Conservation (phyloP, 2,329 filamentous ascomycete species). For the Aotearoamyces nothofagi region DNA sequence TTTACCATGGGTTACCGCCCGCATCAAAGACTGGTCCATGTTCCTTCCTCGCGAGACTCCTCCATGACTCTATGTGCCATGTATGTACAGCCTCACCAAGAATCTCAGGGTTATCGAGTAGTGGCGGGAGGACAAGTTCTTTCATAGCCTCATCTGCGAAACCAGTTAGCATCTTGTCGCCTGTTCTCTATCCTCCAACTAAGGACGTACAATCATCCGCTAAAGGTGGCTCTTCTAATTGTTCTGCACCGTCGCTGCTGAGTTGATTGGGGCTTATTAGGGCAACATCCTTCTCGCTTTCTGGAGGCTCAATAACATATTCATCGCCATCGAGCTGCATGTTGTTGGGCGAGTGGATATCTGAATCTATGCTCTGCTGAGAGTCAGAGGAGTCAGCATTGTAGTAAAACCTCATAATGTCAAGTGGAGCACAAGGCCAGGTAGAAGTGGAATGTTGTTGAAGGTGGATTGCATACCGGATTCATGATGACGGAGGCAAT, state of each 20-base stretch:
- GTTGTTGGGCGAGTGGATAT: constrained; percentile 17
- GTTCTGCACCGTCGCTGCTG: constrained; percentile 12
- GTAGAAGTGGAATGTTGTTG: not conserved
- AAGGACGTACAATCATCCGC: constrained; percentile 23
- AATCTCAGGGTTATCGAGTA: constrained; percentile 62
- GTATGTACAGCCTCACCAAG: constrained; percentile 63
- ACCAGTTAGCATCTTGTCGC: constrained; percentile 8
- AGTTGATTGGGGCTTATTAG: constrained; percentile 23
- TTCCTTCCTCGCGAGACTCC: constrained; percentile 58
- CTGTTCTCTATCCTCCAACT: not conserved
- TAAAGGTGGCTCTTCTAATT: constrained; percentile 12
- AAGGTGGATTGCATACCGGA: constrained; percentile 1
- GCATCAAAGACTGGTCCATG: constrained; percentile 82
- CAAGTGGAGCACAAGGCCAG: not conserved
- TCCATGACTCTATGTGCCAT: constrained; percentile 83
- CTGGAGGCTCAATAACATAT: constrained; percentile 13
- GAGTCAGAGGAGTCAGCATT: constrained; percentile 3
- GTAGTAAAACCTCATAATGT: not conserved
- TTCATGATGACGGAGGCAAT: no score
- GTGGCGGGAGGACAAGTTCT: constrained; percentile 57
- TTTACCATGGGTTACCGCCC: constrained; percentile 74
- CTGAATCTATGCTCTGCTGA: constrained; percentile 13
- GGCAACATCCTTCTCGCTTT: constrained; percentile 23
- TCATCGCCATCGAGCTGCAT: constrained; percentile 19
- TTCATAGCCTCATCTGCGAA: constrained; percentile 67